These are phyloP conservation scores for Sporothrix variecibatus DNA, from an alignment of 2,329 filamentous ascomycete genomes.

Conservation along the genomic window DNA sequence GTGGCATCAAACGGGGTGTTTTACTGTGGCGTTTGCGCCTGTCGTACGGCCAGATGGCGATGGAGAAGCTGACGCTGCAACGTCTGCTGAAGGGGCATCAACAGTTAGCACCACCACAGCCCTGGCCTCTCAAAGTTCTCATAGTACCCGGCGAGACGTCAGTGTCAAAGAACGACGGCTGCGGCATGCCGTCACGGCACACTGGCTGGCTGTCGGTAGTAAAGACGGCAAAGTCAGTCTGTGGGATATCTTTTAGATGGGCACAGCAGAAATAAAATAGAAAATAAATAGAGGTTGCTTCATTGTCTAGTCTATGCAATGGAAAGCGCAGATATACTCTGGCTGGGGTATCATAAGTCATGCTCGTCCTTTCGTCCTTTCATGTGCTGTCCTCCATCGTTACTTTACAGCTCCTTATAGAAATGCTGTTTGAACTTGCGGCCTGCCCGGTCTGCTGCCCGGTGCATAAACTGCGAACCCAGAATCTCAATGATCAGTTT, in stretches of 20 bases:
- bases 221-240: conserved; percentile 95
- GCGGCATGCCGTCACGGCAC: conserved; percentile 66
- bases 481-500: conserved; percentile 77
- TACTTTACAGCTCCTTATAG: conserved; percentile 66
- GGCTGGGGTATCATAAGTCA: conserved; percentile 20
- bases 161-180: conserved; percentile 65
- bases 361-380: neutral
- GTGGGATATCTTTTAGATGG: conserved; percentile 81
- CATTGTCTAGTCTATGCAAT: neutral
- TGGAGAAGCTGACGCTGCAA: neutral
- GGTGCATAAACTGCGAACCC: conserved; percentile 81
- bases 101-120: neutral
- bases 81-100: neutral
- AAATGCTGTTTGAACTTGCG: conserved; percentile 91
- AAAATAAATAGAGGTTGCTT: neutral
- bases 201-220: conserved; percentile 87
- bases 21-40: conserved; percentile 72
- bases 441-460: conserved; percentile 81
- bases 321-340: neutral
- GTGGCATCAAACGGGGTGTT: conserved; percentile 90
- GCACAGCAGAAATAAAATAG: neutral
- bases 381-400: neutral
- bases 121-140: neutral
- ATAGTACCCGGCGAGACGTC: conserved; percentile 37
- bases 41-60: conserved; percentile 35